Conservation (phyloP, 495 filamentous ascomycete genomes). For the Xylaria castorea region DNA sequence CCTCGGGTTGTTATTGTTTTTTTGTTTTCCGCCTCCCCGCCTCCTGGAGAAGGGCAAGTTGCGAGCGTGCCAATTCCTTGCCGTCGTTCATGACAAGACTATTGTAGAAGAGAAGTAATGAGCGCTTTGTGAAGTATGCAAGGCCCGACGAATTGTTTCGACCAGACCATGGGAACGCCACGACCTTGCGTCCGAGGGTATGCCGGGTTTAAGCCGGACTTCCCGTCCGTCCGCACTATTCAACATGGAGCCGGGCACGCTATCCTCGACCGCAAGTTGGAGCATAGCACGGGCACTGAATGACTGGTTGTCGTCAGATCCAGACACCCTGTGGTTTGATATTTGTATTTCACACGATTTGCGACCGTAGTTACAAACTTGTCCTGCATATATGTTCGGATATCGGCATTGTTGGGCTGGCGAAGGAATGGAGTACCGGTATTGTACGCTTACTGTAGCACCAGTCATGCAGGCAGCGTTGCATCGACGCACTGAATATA, state of each 20-base stretch:
- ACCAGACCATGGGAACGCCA: not conserved
- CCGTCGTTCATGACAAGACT: not conserved
- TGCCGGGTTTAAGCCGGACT: slow-evolving; percentile 9
- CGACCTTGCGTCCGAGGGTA: not conserved
- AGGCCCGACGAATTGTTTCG: not conserved
- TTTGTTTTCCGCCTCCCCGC: not conserved
- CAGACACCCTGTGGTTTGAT: not conserved
- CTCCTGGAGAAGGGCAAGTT: not conserved
- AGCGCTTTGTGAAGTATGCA: not conserved
- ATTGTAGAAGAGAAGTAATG: not conserved
- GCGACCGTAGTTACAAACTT: not conserved
- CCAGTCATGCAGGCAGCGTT: slow-evolving; percentile 3
- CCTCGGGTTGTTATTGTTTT: not conserved
- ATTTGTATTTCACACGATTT: not conserved
- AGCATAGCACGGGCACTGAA: not conserved
- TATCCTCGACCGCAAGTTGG: not conserved
- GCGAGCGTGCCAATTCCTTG: not conserved
- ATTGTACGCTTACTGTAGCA: slow-evolving; percentile 7
- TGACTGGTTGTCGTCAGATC: not conserved
- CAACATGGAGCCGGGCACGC: not conserved
- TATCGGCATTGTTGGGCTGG: not conserved
- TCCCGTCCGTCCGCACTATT: not conserved
- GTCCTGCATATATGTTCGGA: not conserved
- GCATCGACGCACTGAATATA: not conserved
- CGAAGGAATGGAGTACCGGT: not conserved